Conservation (phyloP, 352 stramenopile genomes). For the Thalassiosira livingstoniorum region DNA sequence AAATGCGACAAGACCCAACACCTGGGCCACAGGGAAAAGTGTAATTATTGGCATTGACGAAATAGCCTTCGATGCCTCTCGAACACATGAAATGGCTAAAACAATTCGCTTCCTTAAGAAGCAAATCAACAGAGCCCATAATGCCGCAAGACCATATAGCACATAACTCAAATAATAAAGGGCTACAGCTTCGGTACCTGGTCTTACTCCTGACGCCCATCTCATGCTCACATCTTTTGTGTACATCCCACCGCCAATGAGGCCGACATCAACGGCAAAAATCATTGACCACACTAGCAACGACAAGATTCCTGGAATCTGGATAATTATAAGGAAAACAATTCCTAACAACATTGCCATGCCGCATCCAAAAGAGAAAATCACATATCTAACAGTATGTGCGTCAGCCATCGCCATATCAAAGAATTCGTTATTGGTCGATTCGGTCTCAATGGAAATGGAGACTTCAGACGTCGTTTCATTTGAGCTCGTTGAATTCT, state of each 20-base stretch:
- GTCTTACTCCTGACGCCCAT: slow-evolving; percentile 47
- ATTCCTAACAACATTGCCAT: slow-evolving; percentile 77
- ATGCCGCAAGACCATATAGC: slow-evolving; percentile 64
- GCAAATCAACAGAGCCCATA: slow-evolving; percentile 80
- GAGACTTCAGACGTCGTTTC: slow-evolving; percentile 12
- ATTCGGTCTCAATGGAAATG: slow-evolving; percentile 20
- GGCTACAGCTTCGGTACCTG: slow-evolving; percentile 46
- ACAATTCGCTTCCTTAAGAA: slow-evolving; percentile 84
- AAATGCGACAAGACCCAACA: slow-evolving; percentile 66
- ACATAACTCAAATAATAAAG: slow-evolving; percentile 62
- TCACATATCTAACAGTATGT: slow-evolving; percentile 66
- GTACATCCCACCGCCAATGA: slow-evolving; percentile 66
- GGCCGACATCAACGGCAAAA: slow-evolving; percentile 62
- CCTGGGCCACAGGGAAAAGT: slow-evolving; percentile 86
- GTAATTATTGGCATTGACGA: slow-evolving; percentile 80
- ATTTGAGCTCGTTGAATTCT: slow-evolving; percentile 17
- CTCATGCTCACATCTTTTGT: slow-evolving; percentile 43
- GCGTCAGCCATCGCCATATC: slow-evolving; percentile 72
- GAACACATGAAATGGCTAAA: slow-evolving; percentile 85
- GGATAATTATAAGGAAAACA: slow-evolving; percentile 83
- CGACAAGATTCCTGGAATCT: slow-evolving; percentile 83
- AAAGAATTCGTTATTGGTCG: slow-evolving; percentile 32
- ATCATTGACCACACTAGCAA: slow-evolving; percentile 84
- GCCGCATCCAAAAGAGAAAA: slow-evolving; percentile 86
- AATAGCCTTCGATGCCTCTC: slow-evolving; percentile 80